These are phyloP conservation scores for Chamaecrista fasciculata DNA, from an alignment of 306 rosid genomes.

Conservation along the genomic window DNA sequence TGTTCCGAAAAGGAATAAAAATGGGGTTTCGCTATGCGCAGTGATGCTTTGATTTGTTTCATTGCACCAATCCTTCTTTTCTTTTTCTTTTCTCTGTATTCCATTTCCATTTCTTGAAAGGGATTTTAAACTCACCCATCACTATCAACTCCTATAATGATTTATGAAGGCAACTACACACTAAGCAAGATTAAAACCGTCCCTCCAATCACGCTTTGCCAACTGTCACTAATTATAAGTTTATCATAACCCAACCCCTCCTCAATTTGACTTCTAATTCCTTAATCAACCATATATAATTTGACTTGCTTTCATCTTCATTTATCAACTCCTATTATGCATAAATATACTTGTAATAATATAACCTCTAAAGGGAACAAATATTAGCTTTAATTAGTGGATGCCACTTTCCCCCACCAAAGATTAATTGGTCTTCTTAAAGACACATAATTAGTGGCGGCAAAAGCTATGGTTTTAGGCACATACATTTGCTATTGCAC, in stretches of 20 bases:
- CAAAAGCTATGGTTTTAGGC: slow-evolving; percentile 23
- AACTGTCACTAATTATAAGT: slow-evolving; percentile 39
- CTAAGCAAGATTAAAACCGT: slow-evolving; percentile 35
- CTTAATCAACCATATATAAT: background rate
- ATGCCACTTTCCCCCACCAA: slow-evolving; percentile 36
- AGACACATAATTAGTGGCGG: slow-evolving; percentile 30
- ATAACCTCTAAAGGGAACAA: slow-evolving; percentile 19
- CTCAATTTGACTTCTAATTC: slow-evolving; percentile 18
- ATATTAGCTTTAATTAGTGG: slow-evolving; percentile 40
- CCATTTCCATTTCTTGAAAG: too few relatives aligned
- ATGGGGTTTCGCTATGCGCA: background rate
- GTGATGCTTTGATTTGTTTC: slow-evolving; percentile 9
- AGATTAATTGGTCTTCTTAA: slow-evolving; percentile 12
- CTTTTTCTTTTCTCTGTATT: slow-evolving; percentile 3
- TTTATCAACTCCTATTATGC: background rate
- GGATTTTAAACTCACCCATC: slow-evolving; percentile 29
- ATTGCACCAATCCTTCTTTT: background rate
- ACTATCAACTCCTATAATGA: background rate
- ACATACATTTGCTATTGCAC: slow-evolving; percentile 26
- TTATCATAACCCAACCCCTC: slow-evolving; percentile 3
- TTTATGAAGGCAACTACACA: background rate
- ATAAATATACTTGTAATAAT: too few relatives aligned
- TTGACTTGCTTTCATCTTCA: slow-evolving; percentile 23
- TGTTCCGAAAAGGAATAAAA: background rate
- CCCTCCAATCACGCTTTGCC: slow-evolving; percentile 41